A percentile compares a stretch with the other conserved stretches of the same genome.
Evolutionary conservation across 495 filamentous ascomycete species (phyloP).

Genomic region (Penicillium verhagenii): DNA sequence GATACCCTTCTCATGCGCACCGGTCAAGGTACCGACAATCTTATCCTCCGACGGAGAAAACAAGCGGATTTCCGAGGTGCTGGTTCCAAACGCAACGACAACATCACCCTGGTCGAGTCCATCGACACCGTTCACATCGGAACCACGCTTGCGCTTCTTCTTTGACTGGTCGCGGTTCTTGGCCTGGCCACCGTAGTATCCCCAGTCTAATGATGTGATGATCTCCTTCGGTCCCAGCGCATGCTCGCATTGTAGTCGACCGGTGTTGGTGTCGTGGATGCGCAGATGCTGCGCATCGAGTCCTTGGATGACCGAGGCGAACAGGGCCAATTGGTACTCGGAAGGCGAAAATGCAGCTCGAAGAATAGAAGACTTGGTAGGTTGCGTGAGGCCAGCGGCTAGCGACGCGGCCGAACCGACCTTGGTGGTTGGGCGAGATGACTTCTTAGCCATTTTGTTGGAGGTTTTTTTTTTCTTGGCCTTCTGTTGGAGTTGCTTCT

Average conservation of each 20-base stretch:
- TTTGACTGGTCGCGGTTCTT: slow-evolving; percentile 43
- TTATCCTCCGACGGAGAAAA: slow-evolving; percentile 54
- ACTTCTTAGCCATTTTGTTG: slow-evolving; percentile 52
- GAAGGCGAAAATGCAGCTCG: slow-evolving; percentile 56
- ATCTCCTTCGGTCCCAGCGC: slow-evolving; percentile 48
- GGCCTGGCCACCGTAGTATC: slow-evolving; percentile 39
- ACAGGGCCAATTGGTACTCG: slow-evolving; percentile 55
- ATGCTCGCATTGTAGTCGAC: slow-evolving; percentile 57
- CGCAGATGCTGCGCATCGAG: slow-evolving; percentile 59
- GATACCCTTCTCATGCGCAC: slow-evolving; percentile 53
- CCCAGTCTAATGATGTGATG: slow-evolving; percentile 60
- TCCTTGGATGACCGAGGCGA: slow-evolving; percentile 59
- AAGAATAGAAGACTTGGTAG: slow-evolving; percentile 50
- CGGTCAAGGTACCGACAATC: slow-evolving; percentile 48
- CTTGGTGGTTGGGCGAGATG: slow-evolving; percentile 45
- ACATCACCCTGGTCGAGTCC: slow-evolving; percentile 41
- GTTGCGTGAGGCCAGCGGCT: slow-evolving; percentile 35
- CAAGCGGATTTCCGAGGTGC: slow-evolving; percentile 51
- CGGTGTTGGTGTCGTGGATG: slow-evolving; percentile 58
- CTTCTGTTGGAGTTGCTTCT: background rate
- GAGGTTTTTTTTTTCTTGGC: slow-evolving; percentile 19
- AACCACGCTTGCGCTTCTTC: slow-evolving; percentile 57
- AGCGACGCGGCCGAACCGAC: slow-evolving; percentile 49
- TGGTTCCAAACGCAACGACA: slow-evolving; percentile 56
- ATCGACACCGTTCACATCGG: slow-evolving; percentile 43